phyloP scores from a whole-genome alignment of 2,329 filamentous ascomycete species.

The Lomentospora prolificans region DNA sequence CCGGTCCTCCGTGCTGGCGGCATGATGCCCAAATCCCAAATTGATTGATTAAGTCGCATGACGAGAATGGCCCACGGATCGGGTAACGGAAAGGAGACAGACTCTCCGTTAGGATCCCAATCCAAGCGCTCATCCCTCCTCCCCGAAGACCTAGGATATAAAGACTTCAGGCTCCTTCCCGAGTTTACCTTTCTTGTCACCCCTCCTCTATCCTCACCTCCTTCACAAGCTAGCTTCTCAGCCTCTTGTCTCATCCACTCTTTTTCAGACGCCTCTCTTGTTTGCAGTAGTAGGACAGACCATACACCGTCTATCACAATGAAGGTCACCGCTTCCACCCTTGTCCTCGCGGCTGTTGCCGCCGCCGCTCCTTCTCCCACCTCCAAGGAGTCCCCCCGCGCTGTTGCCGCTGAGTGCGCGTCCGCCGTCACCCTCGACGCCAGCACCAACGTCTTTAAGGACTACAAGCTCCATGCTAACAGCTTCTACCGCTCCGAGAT shows the following conservation, averaged over 20 bases:
- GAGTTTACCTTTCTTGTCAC: neutral
- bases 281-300: constrained; percentile 1
- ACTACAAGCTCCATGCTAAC: constrained; percentile 30
- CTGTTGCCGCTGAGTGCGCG: constrained; percentile 21
- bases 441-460: constrained; percentile 25
- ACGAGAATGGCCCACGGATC: neutral
- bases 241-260: neutral
- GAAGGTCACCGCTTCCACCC: constrained; percentile 25
- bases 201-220: neutral
- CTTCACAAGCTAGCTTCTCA: neutral
- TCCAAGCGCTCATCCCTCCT: neutral
- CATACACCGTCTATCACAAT: constrained; percentile 17
- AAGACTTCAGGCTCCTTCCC: neutral
- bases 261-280: constrained; percentile 8
- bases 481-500: constrained; percentile 25
- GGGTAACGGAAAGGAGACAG: neutral
- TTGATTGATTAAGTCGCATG: neutral
- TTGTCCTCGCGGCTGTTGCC: constrained; percentile 25
- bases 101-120: neutral
- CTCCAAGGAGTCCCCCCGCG: constrained; percentile 18
- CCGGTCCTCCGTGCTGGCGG: neutral
- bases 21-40: constrained; percentile 4
- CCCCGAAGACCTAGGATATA: constrained; percentile 2
- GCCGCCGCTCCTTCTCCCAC: constrained; percentile 22
- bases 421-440: constrained; percentile 27